A percentile compares a stretch with the other conserved stretches of the same genome.
Evolutionary conservation across 2,329 filamentous ascomycete genomes (phyloP).

Genomic region (Sporothrix brasiliensis): DNA sequence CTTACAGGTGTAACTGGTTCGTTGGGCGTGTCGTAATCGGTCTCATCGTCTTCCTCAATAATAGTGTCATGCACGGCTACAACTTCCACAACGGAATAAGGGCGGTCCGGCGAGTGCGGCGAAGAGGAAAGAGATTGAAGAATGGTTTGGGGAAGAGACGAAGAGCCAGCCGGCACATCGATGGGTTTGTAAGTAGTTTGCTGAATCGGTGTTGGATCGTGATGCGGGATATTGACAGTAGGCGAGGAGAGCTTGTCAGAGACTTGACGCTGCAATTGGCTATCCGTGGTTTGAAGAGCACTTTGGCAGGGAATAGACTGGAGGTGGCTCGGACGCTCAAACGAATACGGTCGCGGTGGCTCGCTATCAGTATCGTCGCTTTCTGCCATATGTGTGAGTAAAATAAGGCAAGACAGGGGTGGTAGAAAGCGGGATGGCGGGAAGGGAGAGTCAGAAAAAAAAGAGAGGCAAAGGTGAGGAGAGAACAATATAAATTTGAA

Average conservation of each 20-base stretch:
- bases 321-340: conserved; percentile 2
- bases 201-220: background rate
- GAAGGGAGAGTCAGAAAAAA: background rate
- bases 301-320: conserved; percentile 27
- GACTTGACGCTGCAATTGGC: conserved; percentile 29
- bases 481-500: background rate
- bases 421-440: too few species aligned
- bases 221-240: background rate
- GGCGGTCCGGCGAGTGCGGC: conserved; percentile 50
- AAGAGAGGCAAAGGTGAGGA: background rate
- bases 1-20: conserved; percentile 66
- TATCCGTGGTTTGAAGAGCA: background rate
- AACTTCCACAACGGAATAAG: conserved; percentile 47
- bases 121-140: conserved; percentile 35
- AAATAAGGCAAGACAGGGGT: background rate
- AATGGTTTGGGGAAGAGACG: conserved; percentile 27
- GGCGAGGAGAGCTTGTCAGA: conserved; percentile 7
- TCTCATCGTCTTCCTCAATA: conserved; percentile 62
- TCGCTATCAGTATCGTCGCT: conserved; percentile 34
- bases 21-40: conserved; percentile 60
- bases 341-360: conserved; percentile 28
- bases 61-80: conserved; percentile 56
- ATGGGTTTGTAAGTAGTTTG: conserved; percentile 5
- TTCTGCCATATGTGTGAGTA: conserved; percentile 29
- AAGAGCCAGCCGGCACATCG: background rate